A percentile compares a stretch with the other conserved stretches of the same genome.
Conservation (phyloP, 306 rosid genomes). For the Medicago ruthenica region DNA sequence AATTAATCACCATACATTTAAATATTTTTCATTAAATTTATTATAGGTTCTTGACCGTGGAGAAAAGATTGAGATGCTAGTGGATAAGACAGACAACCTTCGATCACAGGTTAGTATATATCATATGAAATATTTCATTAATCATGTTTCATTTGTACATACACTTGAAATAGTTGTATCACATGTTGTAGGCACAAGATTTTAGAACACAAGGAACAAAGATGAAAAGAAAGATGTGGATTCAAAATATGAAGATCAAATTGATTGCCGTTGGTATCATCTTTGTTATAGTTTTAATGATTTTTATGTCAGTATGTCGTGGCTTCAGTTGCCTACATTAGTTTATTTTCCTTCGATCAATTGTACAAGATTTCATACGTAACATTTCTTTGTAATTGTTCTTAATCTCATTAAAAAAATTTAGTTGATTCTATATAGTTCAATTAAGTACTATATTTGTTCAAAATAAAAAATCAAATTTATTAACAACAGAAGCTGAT, state of each 20-base stretch:
- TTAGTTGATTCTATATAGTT: conserved; percentile 30
- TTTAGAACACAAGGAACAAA: conserved; percentile 75
- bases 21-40: neutral
- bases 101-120: conserved; percentile 88
- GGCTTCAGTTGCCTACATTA: conserved; percentile 66
- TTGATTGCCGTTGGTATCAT: conserved; percentile 69
- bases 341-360: neutral
- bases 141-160: neutral
- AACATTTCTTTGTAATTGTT: conserved; percentile 23
- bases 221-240: conserved; percentile 93
- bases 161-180: neutral
- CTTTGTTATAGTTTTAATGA: conserved; percentile 60
- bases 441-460: conserved; percentile 36
- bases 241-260: conserved; percentile 90
- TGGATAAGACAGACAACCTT: conserved; percentile 92
- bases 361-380: conserved; percentile 24
- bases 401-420: conserved; percentile 36
- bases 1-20: neutral
- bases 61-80: conserved; percentile 90
- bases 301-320: conserved; percentile 70
- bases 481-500: too few relatives aligned
- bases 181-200: conserved; percentile 77
- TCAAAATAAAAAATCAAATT: neutral
- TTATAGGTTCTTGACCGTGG: conserved; percentile 97
- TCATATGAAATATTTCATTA: too few relatives aligned